Conservation (phyloP, 139 green algal genomes). For the Edaphochlamys debaryana region DNA sequence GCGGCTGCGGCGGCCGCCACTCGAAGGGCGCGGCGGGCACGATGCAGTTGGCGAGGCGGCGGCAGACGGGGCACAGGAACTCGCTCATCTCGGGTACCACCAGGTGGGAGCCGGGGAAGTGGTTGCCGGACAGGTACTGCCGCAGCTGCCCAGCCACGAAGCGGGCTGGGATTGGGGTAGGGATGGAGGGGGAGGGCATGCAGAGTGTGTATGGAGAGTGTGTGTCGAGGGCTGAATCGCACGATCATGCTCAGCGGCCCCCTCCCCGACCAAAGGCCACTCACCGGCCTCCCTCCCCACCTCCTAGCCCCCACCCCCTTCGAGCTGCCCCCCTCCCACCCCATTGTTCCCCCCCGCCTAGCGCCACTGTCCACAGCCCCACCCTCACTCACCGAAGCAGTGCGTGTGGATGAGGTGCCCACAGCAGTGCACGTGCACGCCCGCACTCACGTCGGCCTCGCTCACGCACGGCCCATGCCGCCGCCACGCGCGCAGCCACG, state of each 20-base stretch:
- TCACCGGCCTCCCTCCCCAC: too few relatives aligned
- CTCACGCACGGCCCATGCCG: background rate
- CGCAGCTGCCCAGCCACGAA: slow-evolving; percentile 26
- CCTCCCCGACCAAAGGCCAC: too few relatives aligned
- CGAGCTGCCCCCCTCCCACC: too few relatives aligned
- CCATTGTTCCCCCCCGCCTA: too few relatives aligned
- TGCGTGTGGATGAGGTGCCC: slow-evolving; percentile 28
- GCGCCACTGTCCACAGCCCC: too few relatives aligned
- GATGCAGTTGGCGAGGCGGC: slow-evolving; percentile 52
- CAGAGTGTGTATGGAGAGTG: background rate
- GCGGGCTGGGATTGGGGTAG: slow-evolving; percentile 5
- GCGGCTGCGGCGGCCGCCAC: background rate
- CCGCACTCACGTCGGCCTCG: background rate
- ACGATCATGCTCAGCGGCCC: too few relatives aligned
- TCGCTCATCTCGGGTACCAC: slow-evolving; percentile 24
- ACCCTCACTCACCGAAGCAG: slow-evolving; percentile 39
- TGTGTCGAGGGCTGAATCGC: too few relatives aligned
- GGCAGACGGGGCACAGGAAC: slow-evolving; percentile 55
- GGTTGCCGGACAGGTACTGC: background rate
- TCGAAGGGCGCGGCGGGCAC: slow-evolving; percentile 40
- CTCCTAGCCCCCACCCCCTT: too few relatives aligned
- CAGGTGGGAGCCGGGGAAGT: slow-evolving; percentile 23
- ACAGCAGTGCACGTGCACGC: slow-evolving; percentile 36
- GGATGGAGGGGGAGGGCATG: background rate
- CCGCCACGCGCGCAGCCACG: slow-evolving; percentile 17